Percentiles rank a stretch among this genome's conserved stretches.
phyloP scores from a whole-genome alignment of 2,329 filamentous ascomycete species.

The Penicillium sp. region DNA sequence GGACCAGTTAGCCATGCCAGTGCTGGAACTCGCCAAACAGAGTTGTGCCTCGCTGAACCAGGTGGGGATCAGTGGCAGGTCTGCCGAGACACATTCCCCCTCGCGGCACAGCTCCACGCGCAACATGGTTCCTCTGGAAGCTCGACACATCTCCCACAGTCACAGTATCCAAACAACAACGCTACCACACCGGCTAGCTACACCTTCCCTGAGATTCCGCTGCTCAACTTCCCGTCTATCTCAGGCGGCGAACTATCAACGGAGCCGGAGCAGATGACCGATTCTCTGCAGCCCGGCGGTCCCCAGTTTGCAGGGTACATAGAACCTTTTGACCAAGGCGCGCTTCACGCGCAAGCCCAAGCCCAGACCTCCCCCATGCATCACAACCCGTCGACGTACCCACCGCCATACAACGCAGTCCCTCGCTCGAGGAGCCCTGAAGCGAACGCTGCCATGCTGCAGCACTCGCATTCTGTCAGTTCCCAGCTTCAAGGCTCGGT shows the following conservation, averaged over 20 bases:
- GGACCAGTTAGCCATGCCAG: constrained; percentile 82
- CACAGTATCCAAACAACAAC: constrained; percentile 13
- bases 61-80: constrained; percentile 1
- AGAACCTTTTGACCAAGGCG: constrained; percentile 13
- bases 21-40: constrained; percentile 53
- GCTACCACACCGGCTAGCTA: constrained; percentile 5
- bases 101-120: constrained; percentile 2
- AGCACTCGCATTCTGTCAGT: constrained; percentile 22
- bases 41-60: constrained; percentile 31
- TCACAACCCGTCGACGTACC: constrained; percentile 32
- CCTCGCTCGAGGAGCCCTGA: constrained; percentile 21
- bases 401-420: constrained; percentile 30
- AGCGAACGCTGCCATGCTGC: constrained; percentile 15
- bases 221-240: constrained; percentile 21
- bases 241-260: constrained; percentile 23
- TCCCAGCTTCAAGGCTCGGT: constrained; percentile 17
- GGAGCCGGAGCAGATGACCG: constrained; percentile 27
- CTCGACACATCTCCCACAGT: constrained; percentile 6
- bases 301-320: constrained; percentile 13
- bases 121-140: constrained; percentile 4
- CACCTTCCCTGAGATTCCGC: constrained; percentile 10
- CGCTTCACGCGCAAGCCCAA: constrained; percentile 18
- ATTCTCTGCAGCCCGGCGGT: constrained; percentile 15
- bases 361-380: constrained; percentile 24
- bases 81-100: neutral